phyloP scores from a whole-genome alignment of 495 filamentous ascomycete species.

The Jackrogersella minutella region DNA sequence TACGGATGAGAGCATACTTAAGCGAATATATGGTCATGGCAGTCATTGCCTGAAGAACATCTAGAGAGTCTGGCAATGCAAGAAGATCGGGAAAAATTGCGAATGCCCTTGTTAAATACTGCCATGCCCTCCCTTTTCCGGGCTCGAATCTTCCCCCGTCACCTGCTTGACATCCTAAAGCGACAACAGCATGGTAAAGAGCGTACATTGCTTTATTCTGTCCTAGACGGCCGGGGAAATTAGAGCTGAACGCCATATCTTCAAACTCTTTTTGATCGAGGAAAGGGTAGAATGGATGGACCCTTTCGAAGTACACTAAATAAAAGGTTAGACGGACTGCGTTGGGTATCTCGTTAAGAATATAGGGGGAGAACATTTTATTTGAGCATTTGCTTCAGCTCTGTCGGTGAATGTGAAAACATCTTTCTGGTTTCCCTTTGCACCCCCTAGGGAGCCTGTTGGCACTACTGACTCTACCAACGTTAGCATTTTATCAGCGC shows the following conservation, averaged over 20 bases:
- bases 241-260: conserved; percentile 29
- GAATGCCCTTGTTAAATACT: conserved; percentile 38
- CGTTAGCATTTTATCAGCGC: not conserved
- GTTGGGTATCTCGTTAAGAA: not conserved
- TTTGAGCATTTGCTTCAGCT: conserved; percentile 32
- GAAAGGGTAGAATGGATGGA: conserved; percentile 50
- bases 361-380: conserved; percentile 7
- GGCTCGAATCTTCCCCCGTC: conserved; percentile 47
- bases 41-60: conserved; percentile 40
- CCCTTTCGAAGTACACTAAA: conserved; percentile 45
- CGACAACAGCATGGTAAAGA: conserved; percentile 50
- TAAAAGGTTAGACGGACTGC: not conserved
- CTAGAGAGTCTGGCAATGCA: conserved; percentile 17
- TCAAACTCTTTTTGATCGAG: conserved; percentile 46
- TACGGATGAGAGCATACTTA: not conserved
- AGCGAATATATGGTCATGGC: conserved; percentile 39
- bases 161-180: conserved; percentile 47
- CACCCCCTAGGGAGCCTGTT: not conserved
- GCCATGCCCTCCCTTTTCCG: conserved; percentile 48
- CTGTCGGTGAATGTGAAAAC: conserved; percentile 11
- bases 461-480: conserved; percentile 3
- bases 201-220: conserved; percentile 31
- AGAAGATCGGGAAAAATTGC: conserved; percentile 13
- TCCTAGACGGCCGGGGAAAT: conserved; percentile 36
- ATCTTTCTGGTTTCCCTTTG: conserved; percentile 6